Percentiles rank a stretch among this genome's conserved stretches.
Evolutionary conservation across 148 eudicot genomes (phyloP).

Genomic region (Camellia granthamiana): DNA sequence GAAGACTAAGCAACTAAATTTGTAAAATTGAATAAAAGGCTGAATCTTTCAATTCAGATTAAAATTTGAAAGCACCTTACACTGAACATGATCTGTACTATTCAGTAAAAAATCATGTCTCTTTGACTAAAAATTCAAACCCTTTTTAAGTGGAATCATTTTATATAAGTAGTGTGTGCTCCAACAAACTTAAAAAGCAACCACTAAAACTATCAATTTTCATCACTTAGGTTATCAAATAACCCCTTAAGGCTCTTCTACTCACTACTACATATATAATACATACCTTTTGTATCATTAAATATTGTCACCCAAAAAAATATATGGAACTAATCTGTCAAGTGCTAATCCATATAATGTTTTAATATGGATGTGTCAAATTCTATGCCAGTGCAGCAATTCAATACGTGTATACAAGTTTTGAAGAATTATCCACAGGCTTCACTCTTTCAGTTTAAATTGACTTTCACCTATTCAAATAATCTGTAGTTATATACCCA

Average conservation of each 20-base stretch:
- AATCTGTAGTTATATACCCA: not conserved
- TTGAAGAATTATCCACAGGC: not conserved
- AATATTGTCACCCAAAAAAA: not conserved
- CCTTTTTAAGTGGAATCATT: not conserved
- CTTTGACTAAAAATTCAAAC: not conserved
- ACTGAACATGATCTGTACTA: not conserved
- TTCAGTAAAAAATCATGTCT: not conserved
- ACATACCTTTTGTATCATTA: not conserved
- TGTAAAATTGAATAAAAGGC: not conserved
- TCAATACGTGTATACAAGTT: not conserved
- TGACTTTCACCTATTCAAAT: not conserved
- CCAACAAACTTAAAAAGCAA: not conserved
- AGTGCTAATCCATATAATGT: too few species aligned
- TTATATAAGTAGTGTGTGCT: not conserved
- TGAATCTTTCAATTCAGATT: not conserved
- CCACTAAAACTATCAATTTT: not conserved
- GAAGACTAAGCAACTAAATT: not conserved
- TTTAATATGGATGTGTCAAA: not conserved
- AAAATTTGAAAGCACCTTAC: not conserved
- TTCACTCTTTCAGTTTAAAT: not conserved
- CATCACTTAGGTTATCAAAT: constrained; percentile 3
- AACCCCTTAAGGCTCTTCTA: not conserved
- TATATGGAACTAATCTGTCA: not conserved
- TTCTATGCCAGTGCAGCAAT: not conserved
- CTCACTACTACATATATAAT: not conserved